Evolutionary conservation across 495 filamentous ascomycete species (phyloP).

Genomic region (Penicillium paradoxum): DNA sequence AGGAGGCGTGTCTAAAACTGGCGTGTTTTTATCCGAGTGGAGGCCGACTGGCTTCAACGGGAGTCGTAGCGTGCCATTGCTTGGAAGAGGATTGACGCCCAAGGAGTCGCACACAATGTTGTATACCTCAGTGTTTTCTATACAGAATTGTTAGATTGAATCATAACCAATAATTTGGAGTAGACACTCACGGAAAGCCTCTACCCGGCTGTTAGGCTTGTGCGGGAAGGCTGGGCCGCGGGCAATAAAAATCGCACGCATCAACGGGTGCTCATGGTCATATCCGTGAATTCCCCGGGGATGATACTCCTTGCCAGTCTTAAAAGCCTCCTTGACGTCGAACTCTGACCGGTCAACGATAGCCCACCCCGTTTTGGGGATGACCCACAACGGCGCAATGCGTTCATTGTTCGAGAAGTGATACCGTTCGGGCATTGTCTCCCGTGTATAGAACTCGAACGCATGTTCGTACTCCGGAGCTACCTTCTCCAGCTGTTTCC

Average conservation of each 20-base stretch:
- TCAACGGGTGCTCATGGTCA: slow-evolving; percentile 82
- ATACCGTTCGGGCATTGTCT: slow-evolving; percentile 84
- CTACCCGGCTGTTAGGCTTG: slow-evolving; percentile 69
- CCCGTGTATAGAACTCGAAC: slow-evolving; percentile 77
- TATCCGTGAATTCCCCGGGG: slow-evolving; percentile 84
- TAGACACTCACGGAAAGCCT: slow-evolving; percentile 70
- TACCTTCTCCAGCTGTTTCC: slow-evolving; percentile 32
- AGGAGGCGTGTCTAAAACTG: slow-evolving; percentile 30
- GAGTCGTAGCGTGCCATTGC: slow-evolving; percentile 84
- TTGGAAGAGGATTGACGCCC: slow-evolving; percentile 60
- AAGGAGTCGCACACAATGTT: slow-evolving; percentile 88
- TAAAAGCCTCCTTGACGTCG: slow-evolving; percentile 57
- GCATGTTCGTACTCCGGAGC: slow-evolving; percentile 54
- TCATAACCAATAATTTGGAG: not conserved
- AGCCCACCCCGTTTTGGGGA: slow-evolving; percentile 86
- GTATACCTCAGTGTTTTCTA: slow-evolving; percentile 93
- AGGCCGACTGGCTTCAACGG: slow-evolving; percentile 66
- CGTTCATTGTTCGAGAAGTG: slow-evolving; percentile 81
- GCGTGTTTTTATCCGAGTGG: slow-evolving; percentile 50
- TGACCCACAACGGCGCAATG: slow-evolving; percentile 88
- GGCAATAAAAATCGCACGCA: slow-evolving; percentile 89
- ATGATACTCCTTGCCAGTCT: slow-evolving; percentile 60
- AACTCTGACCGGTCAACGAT: slow-evolving; percentile 77
- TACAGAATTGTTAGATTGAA: not conserved
- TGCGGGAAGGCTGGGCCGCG: slow-evolving; percentile 86